A percentile compares a stretch with the other conserved stretches of the same genome.
phyloP scores from a whole-genome alignment of 2,329 filamentous ascomycete species.

The Pseudomassariella vexata region DNA sequence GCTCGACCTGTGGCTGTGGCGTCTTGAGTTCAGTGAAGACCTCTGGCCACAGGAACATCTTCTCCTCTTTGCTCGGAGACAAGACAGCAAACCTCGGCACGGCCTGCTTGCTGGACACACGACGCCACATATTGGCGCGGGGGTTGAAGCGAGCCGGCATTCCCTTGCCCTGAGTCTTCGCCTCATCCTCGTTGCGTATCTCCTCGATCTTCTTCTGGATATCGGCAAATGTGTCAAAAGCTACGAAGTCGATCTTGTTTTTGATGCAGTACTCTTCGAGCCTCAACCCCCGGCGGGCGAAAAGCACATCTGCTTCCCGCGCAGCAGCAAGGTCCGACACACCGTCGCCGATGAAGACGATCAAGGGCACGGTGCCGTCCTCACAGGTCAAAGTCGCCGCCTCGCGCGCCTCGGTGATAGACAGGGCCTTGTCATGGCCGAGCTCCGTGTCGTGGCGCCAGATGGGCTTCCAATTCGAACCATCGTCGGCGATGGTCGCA shows the following conservation, averaged over 20 bases:
- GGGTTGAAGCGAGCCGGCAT: conserved; percentile 60
- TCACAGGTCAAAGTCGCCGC: conserved; percentile 47
- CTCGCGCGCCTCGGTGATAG: conserved; percentile 55
- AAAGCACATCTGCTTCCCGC: conserved; percentile 61
- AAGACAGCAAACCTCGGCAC: conserved; percentile 29
- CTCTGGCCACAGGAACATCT: conserved; percentile 59
- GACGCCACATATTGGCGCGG: conserved; percentile 62
- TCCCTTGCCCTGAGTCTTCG: conserved; percentile 54
- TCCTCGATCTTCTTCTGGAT: conserved; percentile 54
- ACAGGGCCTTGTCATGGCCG: conserved; percentile 62
- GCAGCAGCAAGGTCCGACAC: conserved; percentile 63
- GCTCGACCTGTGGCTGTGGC: conserved; percentile 14
- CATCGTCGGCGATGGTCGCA: conserved; percentile 51
- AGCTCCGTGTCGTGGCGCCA: conserved; percentile 62
- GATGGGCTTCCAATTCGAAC: conserved; percentile 57
- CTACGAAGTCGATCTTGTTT: conserved; percentile 52
- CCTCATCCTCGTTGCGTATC: conserved; percentile 53
- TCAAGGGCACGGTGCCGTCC: conserved; percentile 58
- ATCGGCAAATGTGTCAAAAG: conserved; percentile 62
- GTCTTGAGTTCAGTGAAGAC: conserved; percentile 42
- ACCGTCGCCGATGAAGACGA: conserved; percentile 66
- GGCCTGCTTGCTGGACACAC: conserved; percentile 51
- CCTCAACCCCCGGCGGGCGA: conserved; percentile 57
- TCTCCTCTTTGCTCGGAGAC: conserved; percentile 49
- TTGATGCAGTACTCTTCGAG: conserved; percentile 63